Evolutionary conservation across 257 asterid species (phyloP).

Genomic region (Nicotiana sylvestris): DNA sequence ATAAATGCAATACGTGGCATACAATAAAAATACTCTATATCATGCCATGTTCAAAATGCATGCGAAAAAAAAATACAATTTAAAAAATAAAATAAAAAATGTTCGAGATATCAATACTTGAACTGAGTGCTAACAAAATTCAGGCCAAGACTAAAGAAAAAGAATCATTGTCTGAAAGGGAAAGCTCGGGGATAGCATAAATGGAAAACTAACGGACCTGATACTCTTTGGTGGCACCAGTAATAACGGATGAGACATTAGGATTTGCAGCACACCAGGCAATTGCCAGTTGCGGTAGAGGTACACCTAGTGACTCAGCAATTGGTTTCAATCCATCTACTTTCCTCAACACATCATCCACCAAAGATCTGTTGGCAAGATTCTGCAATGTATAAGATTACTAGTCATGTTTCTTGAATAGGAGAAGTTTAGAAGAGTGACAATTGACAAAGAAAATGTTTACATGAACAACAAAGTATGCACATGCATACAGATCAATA

Average conservation of each 20-base stretch:
- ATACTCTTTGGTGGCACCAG: constrained; percentile 89
- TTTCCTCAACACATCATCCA: constrained; percentile 78
- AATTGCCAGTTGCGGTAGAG: constrained; percentile 86
- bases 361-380: constrained; percentile 86
- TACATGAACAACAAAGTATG: background rate
- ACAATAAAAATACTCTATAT: background rate
- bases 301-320: constrained; percentile 81
- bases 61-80: background rate
- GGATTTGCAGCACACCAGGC: constrained; percentile 99
- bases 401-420: background rate
- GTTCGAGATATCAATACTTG: background rate
- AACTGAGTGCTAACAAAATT: background rate
- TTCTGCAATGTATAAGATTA: constrained; percentile 43
- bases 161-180: background rate
- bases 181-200: background rate
- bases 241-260: constrained; percentile 87
- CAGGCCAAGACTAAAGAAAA: background rate
- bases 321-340: constrained; percentile 77
- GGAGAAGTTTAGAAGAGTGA: background rate
- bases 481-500: background rate
- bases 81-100: background rate
- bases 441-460: background rate
- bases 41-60: background rate
- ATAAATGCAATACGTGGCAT: background rate
- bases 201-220: constrained; percentile 53